Base-by-base conservation (phyloP, 257 asterid species). In the Jaltomata sinuosa region DNA sequence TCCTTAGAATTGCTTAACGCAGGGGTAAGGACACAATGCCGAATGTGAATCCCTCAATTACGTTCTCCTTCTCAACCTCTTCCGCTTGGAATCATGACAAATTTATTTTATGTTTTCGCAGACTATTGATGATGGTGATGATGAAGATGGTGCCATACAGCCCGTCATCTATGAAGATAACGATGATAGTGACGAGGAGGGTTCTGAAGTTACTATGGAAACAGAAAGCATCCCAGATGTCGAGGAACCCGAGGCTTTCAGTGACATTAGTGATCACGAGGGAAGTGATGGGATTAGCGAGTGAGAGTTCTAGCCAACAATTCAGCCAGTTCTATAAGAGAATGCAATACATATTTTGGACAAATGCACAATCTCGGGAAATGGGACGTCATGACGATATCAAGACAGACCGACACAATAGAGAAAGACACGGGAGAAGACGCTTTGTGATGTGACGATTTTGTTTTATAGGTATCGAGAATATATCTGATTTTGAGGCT, bases 1-100 rank as follows among this genome's bases (percentile, higher is more conserved):
- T 84, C 90, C 89, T 86, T 96, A 89, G 97, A 94, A 86, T 92
- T 96, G 91, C 93, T 94, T 55, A 88, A 88, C 81, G 93, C 94
- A 49, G 95, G 93, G 90, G 99, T 95, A 86, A 84, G 97, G 61
- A 47, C 45, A 47, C 45, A 49, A 29, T 19, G 47, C 0, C 0
- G 64, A 49, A 49, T 68, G 7, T 25, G 62, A 38, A 61, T 61
- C 84, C 31, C 36, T 18, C 55, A 34, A 45, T 62, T 11, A 50
- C 22, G 10, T 8, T 8, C 45, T 9, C 36, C 27, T 27, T 32
- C 40, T 65, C 53, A 67, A 15, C 32, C 16, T 83, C 49, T 68
- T 36, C 57, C 22, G 1, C 8, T 47, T 4, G 2, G 36, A 11
- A 67, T 68, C 50, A 32, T 52, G 68, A 68, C 80, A 32, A 49